Conservation (phyloP, 2,329 filamentous ascomycete species). For the Trichoderma sp. region DNA sequence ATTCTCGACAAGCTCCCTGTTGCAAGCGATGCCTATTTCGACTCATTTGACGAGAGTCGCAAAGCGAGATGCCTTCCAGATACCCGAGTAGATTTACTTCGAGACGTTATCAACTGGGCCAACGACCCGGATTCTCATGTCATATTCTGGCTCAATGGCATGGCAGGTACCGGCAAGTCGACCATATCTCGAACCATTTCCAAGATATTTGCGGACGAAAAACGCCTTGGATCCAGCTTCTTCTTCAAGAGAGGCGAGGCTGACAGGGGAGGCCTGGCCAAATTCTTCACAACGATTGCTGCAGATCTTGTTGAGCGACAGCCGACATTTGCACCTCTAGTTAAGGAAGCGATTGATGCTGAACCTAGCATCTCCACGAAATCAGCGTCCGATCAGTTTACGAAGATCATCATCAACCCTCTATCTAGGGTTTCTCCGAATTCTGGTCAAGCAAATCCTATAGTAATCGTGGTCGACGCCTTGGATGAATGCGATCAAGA, state of each 20-base stretch:
- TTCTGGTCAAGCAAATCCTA: not conserved
- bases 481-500: not conserved
- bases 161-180: not conserved
- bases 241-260: conserved; percentile 3
- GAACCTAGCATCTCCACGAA: not conserved
- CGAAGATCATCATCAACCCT: not conserved
- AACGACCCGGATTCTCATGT: not conserved
- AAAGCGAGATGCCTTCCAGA: not conserved
- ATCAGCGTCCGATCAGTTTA: not conserved
- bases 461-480: not conserved
- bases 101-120: not conserved
- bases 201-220: not conserved
- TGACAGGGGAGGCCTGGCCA: not conserved
- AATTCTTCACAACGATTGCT: not conserved
- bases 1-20: not conserved
- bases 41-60: not conserved
- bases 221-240: not conserved
- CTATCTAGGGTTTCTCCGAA: not conserved
- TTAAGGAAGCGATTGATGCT: not conserved
- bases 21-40: not conserved
- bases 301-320: not conserved
- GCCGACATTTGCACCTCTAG: not conserved
- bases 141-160: not conserved
- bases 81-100: not conserved
- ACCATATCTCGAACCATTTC: not conserved